phyloP scores from a whole-genome alignment of 1,284 basidiomycete species.

The Trametes hirsuta region DNA sequence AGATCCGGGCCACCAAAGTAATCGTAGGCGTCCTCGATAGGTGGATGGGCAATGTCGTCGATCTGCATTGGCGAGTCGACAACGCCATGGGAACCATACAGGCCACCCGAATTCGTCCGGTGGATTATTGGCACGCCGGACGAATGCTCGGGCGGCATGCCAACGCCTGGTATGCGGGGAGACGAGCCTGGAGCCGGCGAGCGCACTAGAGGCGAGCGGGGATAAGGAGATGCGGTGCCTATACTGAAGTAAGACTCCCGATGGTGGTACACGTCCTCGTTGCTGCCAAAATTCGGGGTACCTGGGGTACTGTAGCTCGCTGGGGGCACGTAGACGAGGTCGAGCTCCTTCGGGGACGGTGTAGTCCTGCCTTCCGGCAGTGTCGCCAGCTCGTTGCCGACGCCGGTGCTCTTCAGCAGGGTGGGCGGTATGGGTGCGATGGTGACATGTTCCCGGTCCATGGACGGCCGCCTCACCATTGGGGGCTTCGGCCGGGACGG shows the following conservation, averaged over 20 bases:
- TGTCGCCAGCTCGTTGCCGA: constrained; percentile 44
- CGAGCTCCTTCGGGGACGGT: constrained; percentile 40
- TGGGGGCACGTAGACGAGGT: constrained; percentile 75
- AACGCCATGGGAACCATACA: constrained; percentile 24
- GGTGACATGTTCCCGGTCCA: constrained; percentile 70
- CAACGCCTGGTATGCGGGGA: constrained; percentile 29
- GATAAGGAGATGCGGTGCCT: constrained; percentile 26
- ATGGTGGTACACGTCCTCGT: constrained; percentile 36
- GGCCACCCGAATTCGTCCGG: constrained; percentile 12
- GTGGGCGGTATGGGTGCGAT: constrained; percentile 97
- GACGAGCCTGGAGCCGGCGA: constrained; percentile 21
- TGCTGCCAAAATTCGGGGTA: constrained; percentile 29
- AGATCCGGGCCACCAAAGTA: constrained; percentile 65
- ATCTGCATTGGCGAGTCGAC: constrained; percentile 31
- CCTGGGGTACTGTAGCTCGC: constrained; percentile 45
- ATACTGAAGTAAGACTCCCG: constrained; percentile 41
- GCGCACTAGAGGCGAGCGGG: constrained; percentile 16
- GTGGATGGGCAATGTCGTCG: constrained; percentile 38
- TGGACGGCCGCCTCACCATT: constrained; percentile 41
- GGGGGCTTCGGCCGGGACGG: constrained; percentile 32
- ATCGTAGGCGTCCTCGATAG: constrained; percentile 60
- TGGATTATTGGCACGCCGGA: constrained; percentile 12
- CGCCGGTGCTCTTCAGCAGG: constrained; percentile 79
- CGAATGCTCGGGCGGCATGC: constrained; percentile 17
- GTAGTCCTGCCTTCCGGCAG: constrained; percentile 33